Evolutionary conservation across 2,329 filamentous ascomycete genomes (phyloP), one percentile per base, ranked within the genome.

Genomic region (Ambrosiella cleistominuta): DNA sequence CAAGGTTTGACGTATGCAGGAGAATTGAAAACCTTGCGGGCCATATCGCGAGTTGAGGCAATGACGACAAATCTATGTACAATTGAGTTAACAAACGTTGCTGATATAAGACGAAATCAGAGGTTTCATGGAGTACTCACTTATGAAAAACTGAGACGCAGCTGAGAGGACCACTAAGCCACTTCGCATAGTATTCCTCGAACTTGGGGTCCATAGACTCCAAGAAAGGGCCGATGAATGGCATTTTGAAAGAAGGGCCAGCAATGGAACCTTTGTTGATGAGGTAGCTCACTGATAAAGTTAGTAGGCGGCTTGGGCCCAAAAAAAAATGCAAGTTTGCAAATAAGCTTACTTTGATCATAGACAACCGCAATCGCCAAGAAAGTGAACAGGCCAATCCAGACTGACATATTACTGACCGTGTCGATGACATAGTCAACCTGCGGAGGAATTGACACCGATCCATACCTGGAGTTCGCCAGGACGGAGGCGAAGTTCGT

Each of bases 131-230:
- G 45, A 15, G 9, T 36, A 67, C 82, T 65, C 80, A 95, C 88
- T 97, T 98, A 81, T 98, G 93, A 75, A 98, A 98, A 66, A 98
- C 89, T 1, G 90, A 96, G 62, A 98, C 93, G 68, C 93, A 98
- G 76, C 90, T 96, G 65, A 98, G 76, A 53, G 87, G 84, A 52
- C 87, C 93, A 67, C 88, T 95, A 65, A 78, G 71, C 93, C 93
- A 98, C 77, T 97, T 96, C 61, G 78, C 83, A 69, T 90, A 79
- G 74, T 98, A 98, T 66, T 90, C 81, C 61, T 85, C 82, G 69
- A 96, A 97, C 67, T 91, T 88, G 60, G 93, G 93, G 70, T 95
- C 83, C 65, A 97, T 76, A 36, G 89, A 95, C 68, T 96, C 76
- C 59, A 97, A 77, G 71, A 98, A 97, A 4, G 93, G 91, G n/a